Conservation (phyloP, 176 grass and related monocot genomes). For the Bonia amplexicaulis region DNA sequence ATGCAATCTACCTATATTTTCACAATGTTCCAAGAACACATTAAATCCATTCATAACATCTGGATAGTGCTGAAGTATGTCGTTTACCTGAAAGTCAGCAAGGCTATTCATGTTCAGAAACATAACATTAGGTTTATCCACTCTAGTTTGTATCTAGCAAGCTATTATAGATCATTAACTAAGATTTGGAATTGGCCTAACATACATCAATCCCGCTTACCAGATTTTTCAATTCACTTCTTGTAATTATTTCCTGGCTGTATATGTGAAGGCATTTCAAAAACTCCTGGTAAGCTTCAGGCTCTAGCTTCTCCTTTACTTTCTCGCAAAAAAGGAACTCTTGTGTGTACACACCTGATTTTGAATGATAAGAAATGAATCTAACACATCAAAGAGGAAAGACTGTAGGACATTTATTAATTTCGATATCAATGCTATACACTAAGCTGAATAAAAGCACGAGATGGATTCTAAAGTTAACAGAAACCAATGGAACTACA, state of each 20-base stretch:
- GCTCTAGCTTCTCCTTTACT: slow-evolving; percentile 71
- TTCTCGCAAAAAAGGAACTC: slow-evolving; percentile 73
- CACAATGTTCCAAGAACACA: slow-evolving; percentile 69
- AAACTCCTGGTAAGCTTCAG: slow-evolving; percentile 72
- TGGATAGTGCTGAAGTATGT: slow-evolving; percentile 61
- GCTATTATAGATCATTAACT: neutral
- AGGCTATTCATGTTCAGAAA: neutral
- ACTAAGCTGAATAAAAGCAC: slow-evolving; percentile 4
- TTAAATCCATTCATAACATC: slow-evolving; percentile 69
- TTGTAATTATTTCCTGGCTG: slow-evolving; percentile 76
- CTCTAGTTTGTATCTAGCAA: neutral
- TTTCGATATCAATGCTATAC: neutral
- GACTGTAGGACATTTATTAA: neutral
- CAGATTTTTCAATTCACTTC: slow-evolving; percentile 69
- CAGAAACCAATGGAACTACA: neutral
- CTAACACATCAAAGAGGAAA: neutral
- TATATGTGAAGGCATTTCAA: slow-evolving; percentile 92
- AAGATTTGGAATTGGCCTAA: neutral
- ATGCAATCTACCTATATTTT: slow-evolving; percentile 59
- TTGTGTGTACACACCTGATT: slow-evolving; percentile 53
- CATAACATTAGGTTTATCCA: slow-evolving; percentile 12
- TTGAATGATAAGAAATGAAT: slow-evolving; percentile 14
- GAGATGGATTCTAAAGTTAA: slow-evolving; percentile 14
- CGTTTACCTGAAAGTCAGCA: slow-evolving; percentile 48
- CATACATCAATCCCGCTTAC: slow-evolving; percentile 25